Evolutionary conservation across 2,329 filamentous ascomycete genomes (phyloP).

Genomic region (Tolypocladium ophioglossoides): DNA sequence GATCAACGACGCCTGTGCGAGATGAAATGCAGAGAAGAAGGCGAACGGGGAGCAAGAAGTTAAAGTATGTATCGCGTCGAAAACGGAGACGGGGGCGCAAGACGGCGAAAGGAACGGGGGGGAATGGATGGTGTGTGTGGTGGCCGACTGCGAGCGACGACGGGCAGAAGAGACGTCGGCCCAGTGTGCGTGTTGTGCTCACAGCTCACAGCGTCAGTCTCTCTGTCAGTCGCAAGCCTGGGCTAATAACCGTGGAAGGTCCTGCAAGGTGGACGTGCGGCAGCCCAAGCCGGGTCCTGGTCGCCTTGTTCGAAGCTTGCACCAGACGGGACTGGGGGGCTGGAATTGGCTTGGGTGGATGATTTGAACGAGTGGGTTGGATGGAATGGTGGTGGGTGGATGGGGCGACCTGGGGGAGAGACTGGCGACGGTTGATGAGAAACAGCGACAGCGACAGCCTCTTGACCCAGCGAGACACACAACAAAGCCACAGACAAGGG

Average conservation of each 20-base stretch:
- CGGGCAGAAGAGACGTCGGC: not conserved
- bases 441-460: not conserved
- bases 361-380: not conserved
- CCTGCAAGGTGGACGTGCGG: not conserved
- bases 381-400: not conserved
- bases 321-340: constrained; percentile 5
- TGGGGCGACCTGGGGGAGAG: not conserved
- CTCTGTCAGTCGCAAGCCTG: too few species aligned
- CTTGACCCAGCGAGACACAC: not conserved
- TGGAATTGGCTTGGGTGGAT: not conserved
- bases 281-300: constrained; percentile 1
- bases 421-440: not conserved
- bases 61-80: constrained; percentile 1
- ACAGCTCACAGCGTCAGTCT: too few species aligned
- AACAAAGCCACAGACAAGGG: not conserved
- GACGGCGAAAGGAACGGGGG: not conserved
- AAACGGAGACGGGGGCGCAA: not conserved
- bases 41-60: not conserved
- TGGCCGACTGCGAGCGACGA: not conserved
- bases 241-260: not conserved
- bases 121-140: not conserved
- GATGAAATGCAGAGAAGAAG: not conserved
- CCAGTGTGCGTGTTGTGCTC: not conserved
- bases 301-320: constrained; percentile 5
- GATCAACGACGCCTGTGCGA: not conserved